A percentile compares a stretch with the other conserved stretches of the same genome.
Conservation (phyloP, 148 eudicot genomes). For the Camellia japonica region DNA sequence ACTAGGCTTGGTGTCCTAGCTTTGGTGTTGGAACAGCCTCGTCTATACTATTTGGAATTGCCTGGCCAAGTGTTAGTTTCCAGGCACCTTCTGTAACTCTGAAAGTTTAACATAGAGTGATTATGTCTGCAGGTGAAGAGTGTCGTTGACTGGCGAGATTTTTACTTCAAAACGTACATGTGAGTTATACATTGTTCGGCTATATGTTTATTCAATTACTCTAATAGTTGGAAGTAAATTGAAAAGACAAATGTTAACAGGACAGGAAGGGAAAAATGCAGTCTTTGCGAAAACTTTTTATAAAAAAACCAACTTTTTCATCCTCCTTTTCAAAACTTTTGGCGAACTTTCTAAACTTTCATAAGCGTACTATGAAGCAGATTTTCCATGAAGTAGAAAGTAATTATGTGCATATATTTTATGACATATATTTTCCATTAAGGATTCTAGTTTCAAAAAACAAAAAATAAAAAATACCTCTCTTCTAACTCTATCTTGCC, state of each 20-base stretch:
- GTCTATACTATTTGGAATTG: neutral
- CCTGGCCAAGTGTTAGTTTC: neutral
- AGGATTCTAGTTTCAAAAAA: too few relatives aligned
- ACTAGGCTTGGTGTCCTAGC: neutral
- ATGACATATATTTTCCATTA: too few relatives aligned
- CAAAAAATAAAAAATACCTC: too few relatives aligned
- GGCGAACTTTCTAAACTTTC: too few relatives aligned
- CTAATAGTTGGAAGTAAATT: neutral
- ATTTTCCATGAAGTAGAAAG: neutral
- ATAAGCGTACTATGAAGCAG: neutral
- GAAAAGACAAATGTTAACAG: neutral
- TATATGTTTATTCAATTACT: neutral
- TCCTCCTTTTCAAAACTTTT: neutral
- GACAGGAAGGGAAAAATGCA: neutral
- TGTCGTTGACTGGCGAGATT: constrained; percentile 89
- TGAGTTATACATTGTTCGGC: constrained; percentile 32
- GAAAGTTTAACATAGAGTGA: constrained; percentile 10
- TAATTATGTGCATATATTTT: neutral
- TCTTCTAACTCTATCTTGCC: too few relatives aligned
- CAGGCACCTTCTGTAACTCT: neutral
- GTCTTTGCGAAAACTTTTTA: too few relatives aligned
- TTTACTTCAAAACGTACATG: constrained; percentile 70
- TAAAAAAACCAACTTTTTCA: neutral
- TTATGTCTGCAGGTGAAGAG: constrained; percentile 68
- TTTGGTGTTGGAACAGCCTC: neutral